Conservation (phyloP, 768 basidiomycete genomes). For the Termitomyces titanicus region DNA sequence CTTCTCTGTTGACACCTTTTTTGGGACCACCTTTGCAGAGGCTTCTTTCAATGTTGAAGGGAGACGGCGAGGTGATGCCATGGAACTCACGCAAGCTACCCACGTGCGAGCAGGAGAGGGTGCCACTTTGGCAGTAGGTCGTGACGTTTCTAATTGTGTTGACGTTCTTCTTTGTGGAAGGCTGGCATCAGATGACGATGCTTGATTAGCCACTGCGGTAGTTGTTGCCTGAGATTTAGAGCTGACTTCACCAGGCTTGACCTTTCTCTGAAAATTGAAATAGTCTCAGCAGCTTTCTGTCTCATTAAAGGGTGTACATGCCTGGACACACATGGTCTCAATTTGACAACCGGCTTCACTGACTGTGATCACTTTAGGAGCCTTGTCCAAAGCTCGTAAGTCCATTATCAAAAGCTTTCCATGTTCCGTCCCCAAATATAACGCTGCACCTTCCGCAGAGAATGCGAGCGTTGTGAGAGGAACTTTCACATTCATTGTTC, state of each 20-base stretch:
- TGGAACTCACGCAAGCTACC: conserved; percentile 8
- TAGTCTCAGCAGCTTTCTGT: neutral
- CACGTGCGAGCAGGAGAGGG: conserved; percentile 14
- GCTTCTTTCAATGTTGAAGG: conserved; percentile 18
- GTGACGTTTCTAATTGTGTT: conserved; percentile 10
- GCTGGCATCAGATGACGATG: neutral
- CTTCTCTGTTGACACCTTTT: conserved; percentile 15
- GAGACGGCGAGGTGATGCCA: conserved; percentile 23
- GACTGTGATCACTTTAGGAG: conserved; percentile 51
- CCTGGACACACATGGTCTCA: conserved; percentile 56
- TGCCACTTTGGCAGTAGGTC: neutral
- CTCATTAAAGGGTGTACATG: conserved; percentile 20
- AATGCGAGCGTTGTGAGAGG: conserved; percentile 61
- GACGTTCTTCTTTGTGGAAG: conserved; percentile 11
- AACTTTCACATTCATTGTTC: conserved; percentile 49
- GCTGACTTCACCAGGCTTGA: conserved; percentile 13
- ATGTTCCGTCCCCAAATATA: conserved; percentile 62
- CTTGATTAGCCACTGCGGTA: no score
- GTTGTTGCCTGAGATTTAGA: conserved; percentile 12
- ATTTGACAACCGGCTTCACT: conserved; percentile 46
- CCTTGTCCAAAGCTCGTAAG: conserved; percentile 61
- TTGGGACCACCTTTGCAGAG: conserved; percentile 4
- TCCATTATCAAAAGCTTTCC: conserved; percentile 65
- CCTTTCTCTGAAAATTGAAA: conserved; percentile 18
- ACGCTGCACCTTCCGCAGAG: conserved; percentile 62